Percentiles rank a stretch among this genome's conserved stretches.
Conservation (phyloP, 768 basidiomycete species). For the Tephrocybe sp. region DNA sequence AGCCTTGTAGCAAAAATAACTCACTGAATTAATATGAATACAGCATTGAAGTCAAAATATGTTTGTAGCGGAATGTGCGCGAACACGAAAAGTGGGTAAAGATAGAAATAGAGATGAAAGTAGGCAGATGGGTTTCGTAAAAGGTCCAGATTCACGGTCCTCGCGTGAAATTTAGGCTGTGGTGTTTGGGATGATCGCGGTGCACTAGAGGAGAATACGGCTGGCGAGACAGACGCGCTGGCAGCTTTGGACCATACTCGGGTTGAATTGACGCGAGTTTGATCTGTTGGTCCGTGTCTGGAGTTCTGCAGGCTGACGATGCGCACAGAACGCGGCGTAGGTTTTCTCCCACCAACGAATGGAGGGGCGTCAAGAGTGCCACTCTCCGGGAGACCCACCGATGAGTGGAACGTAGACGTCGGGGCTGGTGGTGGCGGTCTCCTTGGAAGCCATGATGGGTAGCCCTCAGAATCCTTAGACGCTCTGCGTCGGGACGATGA, state of each 20-base stretch:
- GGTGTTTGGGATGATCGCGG: conserved; percentile 31
- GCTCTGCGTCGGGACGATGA: conserved; percentile 29
- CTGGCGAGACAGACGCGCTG: conserved; percentile 38
- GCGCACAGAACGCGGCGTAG: conserved; percentile 78
- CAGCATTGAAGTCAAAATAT: conserved; percentile 87
- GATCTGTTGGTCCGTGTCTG: conserved; percentile 48
- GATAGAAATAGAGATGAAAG: conserved; percentile 60
- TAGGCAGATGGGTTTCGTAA: conserved; percentile 55
- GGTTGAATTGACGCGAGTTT: conserved; percentile 42
- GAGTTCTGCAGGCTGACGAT: conserved; percentile 70
- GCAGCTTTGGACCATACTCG: conserved; percentile 61
- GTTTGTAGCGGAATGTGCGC: conserved; percentile 74
- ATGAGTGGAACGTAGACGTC: conserved; percentile 64
- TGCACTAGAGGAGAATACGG: conserved; percentile 37
- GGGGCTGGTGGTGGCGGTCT: conserved; percentile 77
- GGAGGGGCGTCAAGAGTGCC: conserved; percentile 29
- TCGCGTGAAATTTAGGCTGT: conserved; percentile 66
- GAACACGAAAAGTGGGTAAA: conserved; percentile 69
- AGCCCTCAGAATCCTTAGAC: conserved; percentile 58
- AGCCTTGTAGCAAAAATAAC: conserved; percentile 30
- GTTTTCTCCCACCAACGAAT: conserved; percentile 61
- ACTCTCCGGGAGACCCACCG: conserved; percentile 36
- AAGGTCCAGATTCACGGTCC: conserved; percentile 65
- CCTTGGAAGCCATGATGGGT: conserved; percentile 82
- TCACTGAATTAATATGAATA: conserved; percentile 80